Evolutionary conservation across 2,329 filamentous ascomycete species (phyloP).

Genomic region (Exophiala spinifera): DNA sequence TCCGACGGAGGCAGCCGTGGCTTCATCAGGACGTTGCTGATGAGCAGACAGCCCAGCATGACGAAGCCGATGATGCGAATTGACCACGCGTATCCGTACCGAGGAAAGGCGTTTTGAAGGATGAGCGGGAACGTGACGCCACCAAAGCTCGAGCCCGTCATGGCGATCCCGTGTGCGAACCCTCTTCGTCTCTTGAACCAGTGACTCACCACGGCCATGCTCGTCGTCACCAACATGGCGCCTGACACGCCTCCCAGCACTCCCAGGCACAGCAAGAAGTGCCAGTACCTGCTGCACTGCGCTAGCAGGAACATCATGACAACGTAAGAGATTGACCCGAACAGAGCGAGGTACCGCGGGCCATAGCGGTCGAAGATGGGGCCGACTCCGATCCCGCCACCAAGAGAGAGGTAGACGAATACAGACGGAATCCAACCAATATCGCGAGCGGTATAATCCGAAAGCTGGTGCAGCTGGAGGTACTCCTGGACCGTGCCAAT

Average conservation of each 20-base stretch:
- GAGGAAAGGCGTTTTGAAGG: slow-evolving; percentile 32
- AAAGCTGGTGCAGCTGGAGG: slow-evolving; percentile 45
- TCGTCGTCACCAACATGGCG: slow-evolving; percentile 38
- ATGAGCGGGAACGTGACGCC: slow-evolving; percentile 39
- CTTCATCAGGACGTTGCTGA: slow-evolving; percentile 36
- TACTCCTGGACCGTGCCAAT: slow-evolving; percentile 52
- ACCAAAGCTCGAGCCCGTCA: slow-evolving; percentile 40
- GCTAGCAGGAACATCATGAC: slow-evolving; percentile 47
- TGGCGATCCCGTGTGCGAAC: slow-evolving; percentile 40
- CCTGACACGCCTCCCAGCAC: slow-evolving; percentile 37
- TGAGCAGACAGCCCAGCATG: slow-evolving; percentile 34
- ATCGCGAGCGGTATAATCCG: slow-evolving; percentile 41
- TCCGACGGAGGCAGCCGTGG: slow-evolving; percentile 34
- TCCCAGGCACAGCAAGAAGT: slow-evolving; percentile 44
- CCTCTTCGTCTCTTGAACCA: slow-evolving; percentile 41
- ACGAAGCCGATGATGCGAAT: slow-evolving; percentile 39
- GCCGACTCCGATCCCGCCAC: slow-evolving; percentile 48
- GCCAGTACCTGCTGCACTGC: slow-evolving; percentile 48
- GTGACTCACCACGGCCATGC: slow-evolving; percentile 39
- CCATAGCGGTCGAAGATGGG: slow-evolving; percentile 51
- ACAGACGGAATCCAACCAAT: slow-evolving; percentile 52
- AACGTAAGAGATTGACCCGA: slow-evolving; percentile 39
- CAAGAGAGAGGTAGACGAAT: slow-evolving; percentile 45
- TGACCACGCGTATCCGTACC: slow-evolving; percentile 37
- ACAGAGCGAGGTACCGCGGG: slow-evolving; percentile 40